phyloP scores from a whole-genome alignment of 2,329 filamentous ascomycete species.

The Didymella keratinophila region DNA sequence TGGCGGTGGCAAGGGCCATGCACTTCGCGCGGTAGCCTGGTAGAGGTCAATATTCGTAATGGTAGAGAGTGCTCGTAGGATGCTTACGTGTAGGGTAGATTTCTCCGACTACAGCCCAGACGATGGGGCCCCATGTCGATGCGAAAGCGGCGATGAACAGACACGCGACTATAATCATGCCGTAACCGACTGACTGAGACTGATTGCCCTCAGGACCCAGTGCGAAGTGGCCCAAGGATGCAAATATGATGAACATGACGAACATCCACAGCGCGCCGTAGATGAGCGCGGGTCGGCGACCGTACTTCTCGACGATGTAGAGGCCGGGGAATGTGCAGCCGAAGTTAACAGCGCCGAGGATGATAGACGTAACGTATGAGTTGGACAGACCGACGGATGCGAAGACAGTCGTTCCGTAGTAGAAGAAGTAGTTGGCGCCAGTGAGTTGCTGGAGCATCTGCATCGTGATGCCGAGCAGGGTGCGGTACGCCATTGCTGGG shows the following conservation, averaged over 20 bases:
- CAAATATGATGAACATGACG: constrained; percentile 66
- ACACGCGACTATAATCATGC: constrained; percentile 73
- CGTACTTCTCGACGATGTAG: constrained; percentile 57
- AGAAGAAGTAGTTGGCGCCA: constrained; percentile 70
- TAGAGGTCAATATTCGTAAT: not conserved
- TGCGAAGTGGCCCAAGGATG: constrained; percentile 56
- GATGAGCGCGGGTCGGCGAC: constrained; percentile 57
- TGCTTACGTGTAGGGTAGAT: constrained; percentile 65
- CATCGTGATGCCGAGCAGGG: constrained; percentile 67
- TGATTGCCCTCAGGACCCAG: constrained; percentile 46
- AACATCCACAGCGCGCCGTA: constrained; percentile 59
- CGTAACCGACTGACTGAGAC: constrained; percentile 60
- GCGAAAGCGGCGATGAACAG: constrained; percentile 72
- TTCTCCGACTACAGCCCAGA: constrained; percentile 74
- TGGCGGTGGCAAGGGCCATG: constrained; percentile 56
- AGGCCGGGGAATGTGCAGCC: constrained; percentile 57
- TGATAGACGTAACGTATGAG: constrained; percentile 57
- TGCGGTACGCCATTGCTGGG: constrained; percentile 72
- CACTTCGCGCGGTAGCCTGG: constrained; percentile 54
- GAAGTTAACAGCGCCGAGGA: constrained; percentile 59
- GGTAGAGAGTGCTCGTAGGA: no score
- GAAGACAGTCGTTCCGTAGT: constrained; percentile 56
- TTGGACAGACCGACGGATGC: constrained; percentile 51
- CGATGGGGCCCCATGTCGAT: constrained; percentile 73
- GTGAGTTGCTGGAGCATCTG: constrained; percentile 74